Evolutionary conservation across 2,329 filamentous ascomycete species (phyloP), one percentile per base, ranked within the genome.

Genomic region (Colletotrichum liriopes): DNA sequence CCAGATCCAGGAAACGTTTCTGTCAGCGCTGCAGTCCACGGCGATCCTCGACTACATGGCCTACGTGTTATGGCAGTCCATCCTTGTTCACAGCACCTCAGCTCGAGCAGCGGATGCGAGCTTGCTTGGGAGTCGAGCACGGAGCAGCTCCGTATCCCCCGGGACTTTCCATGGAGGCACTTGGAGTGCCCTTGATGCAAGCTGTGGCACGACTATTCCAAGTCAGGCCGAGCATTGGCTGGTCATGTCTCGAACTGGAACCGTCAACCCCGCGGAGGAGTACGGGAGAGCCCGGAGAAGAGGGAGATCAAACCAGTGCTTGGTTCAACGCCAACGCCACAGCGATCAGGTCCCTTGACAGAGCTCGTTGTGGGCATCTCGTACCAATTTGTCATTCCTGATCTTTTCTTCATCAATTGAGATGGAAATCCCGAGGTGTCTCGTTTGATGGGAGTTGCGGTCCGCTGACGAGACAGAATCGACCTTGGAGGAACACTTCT

Each of bases 11-110:
- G 59, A 65, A 60, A 72, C 66, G 56, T 60, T 72, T 69, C 65
- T 72, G 65, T 69, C 65, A 69, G 69, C 65, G 47, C 52, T 65
- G 69, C 65, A 59, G 59, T 45, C 54, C 32, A 49, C 43, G 59
- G 60, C 45, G 60, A 69, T 69, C 65, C 59, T 69, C 45, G 39
- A 41, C 35, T 49, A 45, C 45, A 60, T 18, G 58, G n/a, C 52
- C 37, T 54, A 29, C 41, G 37, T 26, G 23, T 26, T 26, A 26
- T n/a, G 55, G 41, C 54, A 58, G 37, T 43, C n/a, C 16, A 70
- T 66, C 52, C 61, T 65, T 65, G 61, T 49, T 59, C 29, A 49
- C 60, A 23, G 18, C 16, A 39, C 29, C 23, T 51, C 18, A 43
- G 20, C 14, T 49, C 23, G 49, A 29, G 18, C 39, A 12, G 37